Percentiles rank a stretch among this genome's conserved stretches.
Conservation (phyloP, 148 eudicot genomes). For the Nepenthes gracilis region DNA sequence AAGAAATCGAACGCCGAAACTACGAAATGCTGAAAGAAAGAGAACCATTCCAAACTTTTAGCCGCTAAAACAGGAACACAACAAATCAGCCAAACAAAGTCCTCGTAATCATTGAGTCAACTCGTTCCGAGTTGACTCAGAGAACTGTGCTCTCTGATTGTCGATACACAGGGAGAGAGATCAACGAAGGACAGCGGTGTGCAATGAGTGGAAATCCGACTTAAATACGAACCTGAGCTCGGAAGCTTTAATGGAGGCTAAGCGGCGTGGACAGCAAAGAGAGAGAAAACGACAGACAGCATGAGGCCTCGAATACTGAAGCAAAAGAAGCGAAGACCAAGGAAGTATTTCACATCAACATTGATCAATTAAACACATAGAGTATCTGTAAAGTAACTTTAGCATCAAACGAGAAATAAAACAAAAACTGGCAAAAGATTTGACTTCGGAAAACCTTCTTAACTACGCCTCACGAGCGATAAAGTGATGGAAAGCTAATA, state of each 20-base stretch:
- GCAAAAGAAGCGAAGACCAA: not conserved
- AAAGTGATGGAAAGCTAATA: too few species aligned
- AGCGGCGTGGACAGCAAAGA: not conserved
- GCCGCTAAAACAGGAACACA: not conserved
- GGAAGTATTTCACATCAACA: not conserved
- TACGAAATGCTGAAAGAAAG: too few species aligned
- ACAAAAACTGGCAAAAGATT: not conserved
- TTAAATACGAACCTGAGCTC: not conserved
- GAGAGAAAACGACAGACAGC: slow-evolving; percentile 2
- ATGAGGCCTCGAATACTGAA: not conserved
- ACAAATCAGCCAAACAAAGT: not conserved
- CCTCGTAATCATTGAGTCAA: not conserved
- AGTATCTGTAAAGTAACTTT: not conserved
- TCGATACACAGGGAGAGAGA: not conserved
- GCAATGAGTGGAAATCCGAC: not conserved
- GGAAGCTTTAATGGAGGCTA: not conserved
- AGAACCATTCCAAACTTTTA: not conserved
- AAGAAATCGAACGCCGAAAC: too few species aligned
- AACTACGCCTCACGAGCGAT: too few species aligned
- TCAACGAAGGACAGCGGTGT: not conserved
- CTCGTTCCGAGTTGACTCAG: not conserved
- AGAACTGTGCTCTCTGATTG: not conserved
- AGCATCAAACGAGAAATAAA: not conserved
- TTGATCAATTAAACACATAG: not conserved
- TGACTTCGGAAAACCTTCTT: too few species aligned